Base-by-base conservation (phyloP, 306 rosid genomes). In the Gillenia trifoliata region DNA sequence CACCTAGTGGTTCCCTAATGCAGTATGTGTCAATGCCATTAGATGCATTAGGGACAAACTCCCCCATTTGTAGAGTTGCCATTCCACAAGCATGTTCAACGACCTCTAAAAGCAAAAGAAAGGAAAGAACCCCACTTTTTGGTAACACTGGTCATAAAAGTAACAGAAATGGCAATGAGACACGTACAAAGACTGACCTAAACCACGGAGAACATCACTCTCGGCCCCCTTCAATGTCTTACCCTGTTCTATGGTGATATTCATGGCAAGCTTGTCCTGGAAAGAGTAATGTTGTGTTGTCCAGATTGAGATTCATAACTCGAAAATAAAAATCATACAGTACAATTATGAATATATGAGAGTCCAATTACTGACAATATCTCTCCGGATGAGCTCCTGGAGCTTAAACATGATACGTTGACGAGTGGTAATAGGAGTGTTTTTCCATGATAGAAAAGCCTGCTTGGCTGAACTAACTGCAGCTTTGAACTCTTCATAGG, bases 1-100 rank as follows among this genome's bases (percentile, higher is more conserved):
- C 92, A 67, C 97, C 97, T 49, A 89, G 89, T 36, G 97, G 97
- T 74, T 89, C 97, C 78, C 91, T 82, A 59, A 91, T 87, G 88
- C 83, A 70, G 83, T 78, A 89, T 33, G 84, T 86, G 81, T 89
- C 94, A 74, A 86, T 86, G 65, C 92, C 94, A 87, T 85, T 80
- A 34, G 81, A 84, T 47, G 83, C 88, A 80, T 87, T 89, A 57
- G 92, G 92, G 61, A 87, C 61, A 83, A 84, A 87, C 71, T 91
- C 92, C 68, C 97, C 94, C 81, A 80, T 82, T 79, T 87, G 97
- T 71, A 83, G 68, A 78, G 86, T 76, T 60, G 88, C 88, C 83
- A 89, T 79, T 71, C 92, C 89, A 85, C 92, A 87, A 83, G 88
- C 91, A 83, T 84, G 88, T 69, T 91, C 90, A 13, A 89, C 88